phyloP scores from a whole-genome alignment of 129 eudicot species.

The Tagetes erecta region DNA sequence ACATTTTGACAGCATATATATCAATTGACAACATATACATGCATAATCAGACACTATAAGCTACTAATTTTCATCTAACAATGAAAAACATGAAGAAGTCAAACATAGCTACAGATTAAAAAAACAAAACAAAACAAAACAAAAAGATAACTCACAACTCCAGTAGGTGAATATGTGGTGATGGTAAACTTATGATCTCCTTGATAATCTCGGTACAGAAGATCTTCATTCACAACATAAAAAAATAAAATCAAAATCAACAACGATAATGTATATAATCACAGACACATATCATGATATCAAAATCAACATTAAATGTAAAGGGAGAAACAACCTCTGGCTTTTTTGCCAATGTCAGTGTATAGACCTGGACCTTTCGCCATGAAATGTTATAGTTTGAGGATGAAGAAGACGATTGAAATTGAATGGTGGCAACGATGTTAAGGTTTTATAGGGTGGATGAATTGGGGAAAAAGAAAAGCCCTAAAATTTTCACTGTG shows the following conservation, averaged over 20 bases:
- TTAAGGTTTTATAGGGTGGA: background rate
- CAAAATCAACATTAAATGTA: background rate
- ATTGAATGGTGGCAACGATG: background rate
- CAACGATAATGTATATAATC: background rate
- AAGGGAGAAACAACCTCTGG: constrained; percentile 55
- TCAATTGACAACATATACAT: constrained; percentile 10
- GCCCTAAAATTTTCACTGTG: background rate
- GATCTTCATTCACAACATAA: constrained; percentile 44
- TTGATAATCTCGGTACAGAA: constrained; percentile 74
- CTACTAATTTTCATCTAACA: background rate
- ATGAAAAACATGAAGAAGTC: background rate
- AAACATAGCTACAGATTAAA: constrained; percentile 24
- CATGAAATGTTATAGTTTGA: constrained; percentile 39
- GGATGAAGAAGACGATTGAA: constrained; percentile 14
- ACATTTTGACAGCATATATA: constrained; percentile 2
- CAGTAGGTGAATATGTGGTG: constrained; percentile 84
- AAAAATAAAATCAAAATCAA: background rate
- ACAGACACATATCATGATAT: background rate
- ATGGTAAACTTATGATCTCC: constrained; percentile 78
- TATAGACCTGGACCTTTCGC: constrained; percentile 93
- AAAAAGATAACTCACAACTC: constrained; percentile 62
- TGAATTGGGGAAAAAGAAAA: background rate
- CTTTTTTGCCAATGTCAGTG: constrained; percentile 70
- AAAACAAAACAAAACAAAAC: background rate
- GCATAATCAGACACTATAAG: background rate